Evolutionary conservation across 2,329 filamentous ascomycete species (phyloP), one percentile per base, ranked within the genome.

Genomic region (Cercospora sp.): DNA sequence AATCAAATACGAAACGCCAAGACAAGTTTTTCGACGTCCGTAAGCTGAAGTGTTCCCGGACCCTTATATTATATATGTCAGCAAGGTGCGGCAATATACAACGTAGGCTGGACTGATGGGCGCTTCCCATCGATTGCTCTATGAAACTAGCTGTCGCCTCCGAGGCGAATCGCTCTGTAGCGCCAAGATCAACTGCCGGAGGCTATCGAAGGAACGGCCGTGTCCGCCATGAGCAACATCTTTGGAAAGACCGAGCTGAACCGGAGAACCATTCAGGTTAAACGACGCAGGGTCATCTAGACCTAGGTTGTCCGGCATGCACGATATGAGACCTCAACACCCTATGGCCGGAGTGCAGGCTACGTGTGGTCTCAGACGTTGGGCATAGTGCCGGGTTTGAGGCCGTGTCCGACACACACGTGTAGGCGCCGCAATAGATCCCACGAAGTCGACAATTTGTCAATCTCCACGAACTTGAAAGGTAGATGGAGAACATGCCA

Each of bases 241-340:
- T 53, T 28, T 24, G 21, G 24, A 53, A 28, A 53, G 21, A 26
- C 49, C 49, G 49, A 28, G 21, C 49, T 28, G 49, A 53, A 28
- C 18, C 66, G 60, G 37, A 40, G 57, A 21, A 58, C 5, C 13
- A 34, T 32, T 26, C 43, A 71, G 69, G 43, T 43, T 67, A 49
- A 10, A 71, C 70, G 10, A 59, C 71, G 2, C 67, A 70, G 49
- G 66, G 71, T 5, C 63, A 68, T 18, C 51, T 70, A 8, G 71
- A 71, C 30, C 18, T 71, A 5, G 66, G 66, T 7, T 71, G 67
- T 43, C 67, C 69, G 10, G 57, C 71, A 12, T 28, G 59, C 16
- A 67, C 67, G 12, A 67, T 68, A 9, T 71, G 64, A 58, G 66
- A 70, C 26, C 58, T 72, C n/a, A 67, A 71, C 55, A 66, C 66